A percentile compares a stretch with the other conserved stretches of the same genome.
Evolutionary conservation across 805 yeast species (phyloP).

Genomic region (Cyberlindnera nakhonratchasimensis): DNA sequence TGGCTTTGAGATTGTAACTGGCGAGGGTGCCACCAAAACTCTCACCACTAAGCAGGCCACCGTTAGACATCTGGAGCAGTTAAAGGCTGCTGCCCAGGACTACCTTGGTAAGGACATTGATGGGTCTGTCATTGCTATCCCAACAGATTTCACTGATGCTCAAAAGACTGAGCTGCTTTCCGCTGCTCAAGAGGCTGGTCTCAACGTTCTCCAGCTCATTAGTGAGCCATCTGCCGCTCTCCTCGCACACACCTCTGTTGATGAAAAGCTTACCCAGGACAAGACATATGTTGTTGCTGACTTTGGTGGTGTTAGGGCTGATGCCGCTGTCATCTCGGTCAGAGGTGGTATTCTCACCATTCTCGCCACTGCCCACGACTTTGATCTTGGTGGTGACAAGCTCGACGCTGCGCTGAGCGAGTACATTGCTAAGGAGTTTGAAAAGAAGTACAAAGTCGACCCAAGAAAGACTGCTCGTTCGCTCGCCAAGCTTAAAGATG

Average conservation of each 20-base stretch:
- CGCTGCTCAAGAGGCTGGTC: constrained; percentile 67
- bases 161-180: constrained; percentile 64
- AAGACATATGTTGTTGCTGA: constrained; percentile 89
- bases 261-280: constrained; percentile 44
- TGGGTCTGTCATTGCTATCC: constrained; percentile 85
- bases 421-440: constrained; percentile 88
- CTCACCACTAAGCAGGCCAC: constrained; percentile 75
- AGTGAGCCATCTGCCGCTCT: constrained; percentile 92
- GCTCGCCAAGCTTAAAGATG: constrained; percentile 80
- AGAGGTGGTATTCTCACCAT: constrained; percentile 93
- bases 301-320: constrained; percentile 94
- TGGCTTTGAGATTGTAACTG: constrained; percentile 55
- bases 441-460: constrained; percentile 78
- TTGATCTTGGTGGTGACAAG: constrained; percentile 81
- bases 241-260: constrained; percentile 64
- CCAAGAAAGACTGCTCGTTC: constrained; percentile 82
- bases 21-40: constrained; percentile 39
- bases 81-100: constrained; percentile 88
- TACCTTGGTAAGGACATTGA: constrained; percentile 78
- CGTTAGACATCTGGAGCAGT: constrained; percentile 76
- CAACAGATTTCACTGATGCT: constrained; percentile 75
- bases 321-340: constrained; percentile 88
- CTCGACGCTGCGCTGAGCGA: constrained; percentile 79
- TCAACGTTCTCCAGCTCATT: constrained; percentile 80
- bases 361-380: constrained; percentile 79